Base-by-base conservation (phyloP, 2,329 filamentous ascomycete species). In the Fusarium sp. region DNA sequence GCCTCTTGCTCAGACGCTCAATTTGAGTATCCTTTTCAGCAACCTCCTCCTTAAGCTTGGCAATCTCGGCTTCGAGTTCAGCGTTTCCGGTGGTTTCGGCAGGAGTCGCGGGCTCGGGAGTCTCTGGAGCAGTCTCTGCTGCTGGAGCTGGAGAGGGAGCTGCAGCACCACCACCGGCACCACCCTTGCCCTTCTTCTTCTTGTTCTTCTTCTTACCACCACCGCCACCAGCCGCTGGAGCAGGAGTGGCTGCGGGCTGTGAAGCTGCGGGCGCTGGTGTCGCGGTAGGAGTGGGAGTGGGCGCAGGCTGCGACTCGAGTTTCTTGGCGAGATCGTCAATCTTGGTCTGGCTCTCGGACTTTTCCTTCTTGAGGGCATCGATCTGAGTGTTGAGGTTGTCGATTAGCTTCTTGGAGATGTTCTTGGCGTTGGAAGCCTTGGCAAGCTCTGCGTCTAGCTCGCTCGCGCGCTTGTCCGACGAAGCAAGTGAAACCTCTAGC, bases 131-230 rank as follows among this genome's bases (percentile, higher is more conserved):
- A 7, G 80, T 72, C 55, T 84, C 71, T 28, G 72, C 69, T 6
- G 73, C 62, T 2, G 72, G 59, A 24, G 72, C 63, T 6, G 75
- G 68, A 3, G 75, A 68, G 22, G 81, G 79, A 3, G 75, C 71
- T n/a, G 81, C 79, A 10, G 83, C 79, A 8, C 79, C 77, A 8
- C 78, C 78, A 67, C 78, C 78, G 67, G 87, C 88, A 33, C 85
- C 87, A 19, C 88, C 89, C 83, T 94, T 95, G 80, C 91, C 92
- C 86, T 97, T 97, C 84, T 95, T 97, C 77, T 94, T 97, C 79
- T 93, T 94, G 80, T 93, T 65, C 36, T 65, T 97, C 81, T 94
- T 95, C 62, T 85, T 87, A 63, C 84, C 83, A 0, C 75, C 75
- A 5, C 69, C 67, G 8, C 75, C 74, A 5, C 68, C 65, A 9